phyloP scores from a whole-genome alignment of 192 early-diverging fungal genomes.

The Nowakowskiella sp. region DNA sequence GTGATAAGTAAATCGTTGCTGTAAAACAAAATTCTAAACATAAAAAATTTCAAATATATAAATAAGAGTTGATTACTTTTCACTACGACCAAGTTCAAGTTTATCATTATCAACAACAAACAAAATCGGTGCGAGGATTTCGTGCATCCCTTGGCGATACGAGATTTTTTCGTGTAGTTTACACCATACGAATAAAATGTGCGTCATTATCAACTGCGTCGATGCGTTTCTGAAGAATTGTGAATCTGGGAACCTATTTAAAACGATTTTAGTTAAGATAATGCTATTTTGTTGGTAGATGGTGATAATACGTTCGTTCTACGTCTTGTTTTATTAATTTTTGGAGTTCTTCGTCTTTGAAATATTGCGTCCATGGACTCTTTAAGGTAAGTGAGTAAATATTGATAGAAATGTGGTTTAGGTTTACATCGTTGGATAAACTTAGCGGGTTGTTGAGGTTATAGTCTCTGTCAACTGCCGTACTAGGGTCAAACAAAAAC shows the following conservation, averaged over 20 bases:
- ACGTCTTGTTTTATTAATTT: slow-evolving; percentile 86
- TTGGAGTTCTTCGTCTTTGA: slow-evolving; percentile 75
- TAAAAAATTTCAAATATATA: not conserved
- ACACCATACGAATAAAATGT: slow-evolving; percentile 87
- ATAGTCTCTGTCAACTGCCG: slow-evolving; percentile 49
- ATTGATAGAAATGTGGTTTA: not conserved
- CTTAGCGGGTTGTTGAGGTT: slow-evolving; percentile 79
- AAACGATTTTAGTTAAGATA: slow-evolving; percentile 3
- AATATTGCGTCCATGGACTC: slow-evolving; percentile 93
- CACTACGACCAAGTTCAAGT: slow-evolving; percentile 18
- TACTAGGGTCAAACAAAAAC: slow-evolving; percentile 57
- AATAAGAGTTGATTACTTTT: not conserved
- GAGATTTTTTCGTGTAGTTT: slow-evolving; percentile 80
- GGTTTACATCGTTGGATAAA: slow-evolving; percentile 64
- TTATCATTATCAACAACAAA: slow-evolving; percentile 68
- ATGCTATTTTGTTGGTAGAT: slow-evolving; percentile 1
- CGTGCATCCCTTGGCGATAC: slow-evolving; percentile 98
- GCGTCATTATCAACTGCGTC: slow-evolving; percentile 62
- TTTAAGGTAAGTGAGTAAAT: slow-evolving; percentile 20
- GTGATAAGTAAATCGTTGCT: slow-evolving; percentile 19
- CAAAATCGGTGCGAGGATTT: slow-evolving; percentile 78
- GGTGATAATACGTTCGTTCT: slow-evolving; percentile 64
- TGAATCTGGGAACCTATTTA: slow-evolving; percentile 76
- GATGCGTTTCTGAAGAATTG: slow-evolving; percentile 60
- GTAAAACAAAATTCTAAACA: not conserved